Evolutionary conservation across 179 eudicot genomes (phyloP).

Genomic region (Drosera spatulata): DNA sequence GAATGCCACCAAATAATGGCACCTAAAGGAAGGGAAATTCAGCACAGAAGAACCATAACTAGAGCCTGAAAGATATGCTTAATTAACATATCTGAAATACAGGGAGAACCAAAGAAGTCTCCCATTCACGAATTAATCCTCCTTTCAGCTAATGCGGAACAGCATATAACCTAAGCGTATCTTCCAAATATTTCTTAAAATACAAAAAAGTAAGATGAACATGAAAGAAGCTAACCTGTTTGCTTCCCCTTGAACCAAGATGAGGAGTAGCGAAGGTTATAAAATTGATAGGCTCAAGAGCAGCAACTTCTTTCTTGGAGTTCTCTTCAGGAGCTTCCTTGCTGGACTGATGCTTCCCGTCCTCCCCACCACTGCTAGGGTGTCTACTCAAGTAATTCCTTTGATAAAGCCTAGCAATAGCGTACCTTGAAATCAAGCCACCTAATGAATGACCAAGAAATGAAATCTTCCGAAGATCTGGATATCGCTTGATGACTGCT

Average conservation of each 20-base stretch:
- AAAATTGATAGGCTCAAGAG: constrained; percentile 83
- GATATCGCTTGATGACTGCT: constrained; percentile 43
- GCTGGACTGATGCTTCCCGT: constrained; percentile 11
- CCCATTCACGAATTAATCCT: no score
- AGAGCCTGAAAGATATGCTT: no score
- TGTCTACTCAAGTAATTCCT: constrained; percentile 14
- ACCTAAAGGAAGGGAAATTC: constrained; percentile 24
- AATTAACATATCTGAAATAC: no score
- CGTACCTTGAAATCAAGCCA: constrained; percentile 79
- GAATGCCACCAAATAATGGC: constrained; percentile 66
- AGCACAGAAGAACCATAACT: no score
- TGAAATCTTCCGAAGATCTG: constrained; percentile 66
- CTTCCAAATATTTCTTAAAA: neutral
- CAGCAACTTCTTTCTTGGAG: constrained; percentile 54
- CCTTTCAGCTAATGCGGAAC: no score
- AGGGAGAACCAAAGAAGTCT: no score
- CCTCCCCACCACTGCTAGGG: constrained; percentile 14
- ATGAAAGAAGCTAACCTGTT: constrained; percentile 43
- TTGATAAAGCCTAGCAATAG: constrained; percentile 63
- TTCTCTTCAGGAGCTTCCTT: constrained; percentile 25
- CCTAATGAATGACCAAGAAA: constrained; percentile 84
- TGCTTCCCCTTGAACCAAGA: constrained; percentile 87
- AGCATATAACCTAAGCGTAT: no score
- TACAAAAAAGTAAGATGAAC: neutral
- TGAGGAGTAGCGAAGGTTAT: constrained; percentile 88